Conservation (phyloP, 2,329 filamentous ascomycete species). For the Aspergillus caelatus region DNA sequence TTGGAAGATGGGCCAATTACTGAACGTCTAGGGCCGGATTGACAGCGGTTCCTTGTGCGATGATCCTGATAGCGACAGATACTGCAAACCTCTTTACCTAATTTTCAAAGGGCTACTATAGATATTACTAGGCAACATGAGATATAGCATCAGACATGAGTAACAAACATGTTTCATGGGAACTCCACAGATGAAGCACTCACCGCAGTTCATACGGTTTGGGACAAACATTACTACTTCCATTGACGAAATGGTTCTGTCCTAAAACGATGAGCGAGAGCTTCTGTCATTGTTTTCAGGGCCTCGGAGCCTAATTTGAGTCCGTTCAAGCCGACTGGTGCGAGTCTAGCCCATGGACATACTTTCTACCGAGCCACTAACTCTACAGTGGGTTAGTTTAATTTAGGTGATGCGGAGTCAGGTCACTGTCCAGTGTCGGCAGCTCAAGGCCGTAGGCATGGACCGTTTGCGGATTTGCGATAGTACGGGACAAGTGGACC, state of each 20-base stretch:
- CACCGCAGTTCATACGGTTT: not conserved
- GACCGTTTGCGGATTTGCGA: conserved; percentile 1
- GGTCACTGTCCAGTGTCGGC: not conserved
- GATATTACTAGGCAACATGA: not conserved
- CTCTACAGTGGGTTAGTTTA: not conserved
- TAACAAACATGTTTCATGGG: not conserved
- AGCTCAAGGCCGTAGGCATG: not conserved
- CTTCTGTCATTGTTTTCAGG: conserved; percentile 11
- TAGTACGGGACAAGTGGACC: not conserved
- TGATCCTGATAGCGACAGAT: not conserved
- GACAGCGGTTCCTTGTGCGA: not conserved
- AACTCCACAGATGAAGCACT: not conserved
- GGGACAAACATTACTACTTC: not conserved
- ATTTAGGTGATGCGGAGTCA: conserved; percentile 1
- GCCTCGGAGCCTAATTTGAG: conserved; percentile 13
- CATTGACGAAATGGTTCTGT: not conserved
- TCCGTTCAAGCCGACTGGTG: conserved; percentile 6
- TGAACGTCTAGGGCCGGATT: not conserved
- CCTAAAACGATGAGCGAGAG: conserved; percentile 6
- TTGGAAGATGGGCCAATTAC: not conserved
- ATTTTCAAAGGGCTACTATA: not conserved
- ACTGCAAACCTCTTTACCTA: not conserved
- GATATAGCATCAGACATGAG: not conserved
- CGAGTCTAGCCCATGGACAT: not conserved
- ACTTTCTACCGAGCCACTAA: not conserved